Evolutionary conservation across 1,139 yeast species (phyloP), one percentile per base, ranked within the genome.

Genomic region (Taiozyma onychis): DNA sequence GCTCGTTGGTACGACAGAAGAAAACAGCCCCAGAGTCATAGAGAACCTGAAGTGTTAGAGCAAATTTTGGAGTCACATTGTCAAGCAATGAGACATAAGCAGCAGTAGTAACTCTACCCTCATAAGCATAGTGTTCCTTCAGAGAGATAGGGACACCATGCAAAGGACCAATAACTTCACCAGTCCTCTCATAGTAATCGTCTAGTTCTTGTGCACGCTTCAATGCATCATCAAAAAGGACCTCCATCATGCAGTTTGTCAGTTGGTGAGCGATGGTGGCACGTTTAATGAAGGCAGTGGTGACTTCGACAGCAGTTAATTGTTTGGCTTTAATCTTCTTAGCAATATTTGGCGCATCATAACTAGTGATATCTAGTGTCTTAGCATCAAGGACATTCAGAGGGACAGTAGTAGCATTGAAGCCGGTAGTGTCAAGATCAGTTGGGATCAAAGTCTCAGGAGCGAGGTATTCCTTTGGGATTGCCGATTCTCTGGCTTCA

Each of bases 91-190:
- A 74, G 27, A 83, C 89, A 69, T 78, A 83, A 18, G 85, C 78
- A 45, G 82, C 88, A 60, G 81, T 82, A 34, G 88, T 79, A 58
- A 76, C 71, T 57, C 71, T 80, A 24, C 80, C 84, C 49, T 71
- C 74, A 61, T 72, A 80, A 54, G 77, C 75, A 69, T 83, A 77
- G 59, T 85, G 91, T 65, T 86, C 95, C 61, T 86, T 86, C 53
- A 87, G 69, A 1, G 93, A 85, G 39, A 86, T 68, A n/a, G 95
- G 95, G 41, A 86, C 70, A 18, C 95, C 95, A 59, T 86, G 95
- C 52, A 86, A 72, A 8, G 90, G 89, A 44, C 95, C 95, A 49
- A 81, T 66, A 0, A 83, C 69, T 60, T 80, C 78, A 21, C 91
- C 90, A 48, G 74, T 67, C 48, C 73, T 68, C 46, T 69, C 70